Base-by-base conservation (phyloP, 768 basidiomycete genomes). In the Mycena floridula region DNA sequence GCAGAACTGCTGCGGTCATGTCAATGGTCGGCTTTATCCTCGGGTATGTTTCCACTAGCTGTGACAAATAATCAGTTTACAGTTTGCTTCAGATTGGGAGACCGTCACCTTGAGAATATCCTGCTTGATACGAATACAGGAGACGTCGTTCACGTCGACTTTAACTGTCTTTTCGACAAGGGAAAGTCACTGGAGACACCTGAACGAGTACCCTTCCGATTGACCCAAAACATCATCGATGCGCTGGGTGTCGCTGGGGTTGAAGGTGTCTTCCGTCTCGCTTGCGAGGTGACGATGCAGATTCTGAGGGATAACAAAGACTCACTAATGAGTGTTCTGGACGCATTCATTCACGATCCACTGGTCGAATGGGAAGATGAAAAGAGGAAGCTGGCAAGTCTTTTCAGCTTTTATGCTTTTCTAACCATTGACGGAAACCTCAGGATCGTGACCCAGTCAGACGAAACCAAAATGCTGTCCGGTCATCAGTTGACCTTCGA, bases 1-100 rank as follows among this genome's bases (percentile, higher is more conserved):
- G 78, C 4, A 76, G 95, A 35, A 96, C 95, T 0, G 79, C 88
- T 0, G 96, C 95, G 0, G 96, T 98, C 43, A 98, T 96, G 85
- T 96, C 89, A 1, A 98, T 99, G 89, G 89, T 98, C 18, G 96
- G 96, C 9, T 95, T 89, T 55, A 92, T 99, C 35, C 70, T 98
- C 11, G 95, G 95, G 92, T 95, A 51, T 44, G 82, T 43, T 20
- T 32, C 7, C n/a, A n/a, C 21, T 43, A 21, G 23, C 12, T 12
- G 27, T 44, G 13, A 27, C 20, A 5, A 20, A 11, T 44, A 15
- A 45, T 11, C 42, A 22, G 39, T 37, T 18, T 5, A 25, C 25
- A 27, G 22, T 44, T 25, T n/a, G n/a, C 7, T 37, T 25, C 41
- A 95, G 94, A n/a, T 72, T 99, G n/a, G 96, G 96, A 11, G 96